Base-by-base conservation (phyloP, 139 green algal genomes). In the Volvox reticuliferus region DNA sequence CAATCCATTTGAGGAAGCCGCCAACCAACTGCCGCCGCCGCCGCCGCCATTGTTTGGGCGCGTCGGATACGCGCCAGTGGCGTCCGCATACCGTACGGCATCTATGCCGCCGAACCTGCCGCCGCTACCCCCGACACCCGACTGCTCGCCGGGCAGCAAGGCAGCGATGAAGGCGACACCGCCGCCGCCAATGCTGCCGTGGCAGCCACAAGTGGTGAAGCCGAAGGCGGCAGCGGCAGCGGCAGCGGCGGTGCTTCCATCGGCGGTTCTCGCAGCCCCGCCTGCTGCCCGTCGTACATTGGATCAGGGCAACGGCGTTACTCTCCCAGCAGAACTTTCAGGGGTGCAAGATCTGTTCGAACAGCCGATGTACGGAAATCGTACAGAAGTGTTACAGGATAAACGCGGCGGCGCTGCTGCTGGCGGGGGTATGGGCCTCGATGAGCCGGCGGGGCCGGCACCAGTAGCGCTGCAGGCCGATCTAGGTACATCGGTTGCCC, bases 61-160 rank as follows among this genome's bases (percentile, higher is more conserved):
- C 21, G 19, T 83, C 71, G 71, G 71, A 30, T 79, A 35, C 14
- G 26, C 71, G 71, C 26, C 22, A 35, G 50, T 35, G 16, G 35
- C 21, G 30, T 12, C 63, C 33, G 6, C 63, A 9, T 78, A 79
- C 67, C 83, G 83, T 21, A 50, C 67, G 63, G 83, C 67, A 44
- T 88, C 67, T 30, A 63, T 88, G 67, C 28, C 36, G 67, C 83
- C 83, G 13, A 80, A 67, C 35, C 67, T 88, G 83, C 83, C 83
- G 22, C 83, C 83, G 67, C 35, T 88, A 37, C 67, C 83, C 35
- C 83, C 67, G 35, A 65, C 83, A 68, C 67, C 83, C 1, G 67
- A 44, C 14, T 16, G 28, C 28, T 86, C 79, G 2, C 50, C 79
- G 78, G 36, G 78, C 14, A 44, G 35, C 37, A 55, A 61, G 65